Conservation (phyloP, 2,329 filamentous ascomycete species). For the Capronia epimyces region DNA sequence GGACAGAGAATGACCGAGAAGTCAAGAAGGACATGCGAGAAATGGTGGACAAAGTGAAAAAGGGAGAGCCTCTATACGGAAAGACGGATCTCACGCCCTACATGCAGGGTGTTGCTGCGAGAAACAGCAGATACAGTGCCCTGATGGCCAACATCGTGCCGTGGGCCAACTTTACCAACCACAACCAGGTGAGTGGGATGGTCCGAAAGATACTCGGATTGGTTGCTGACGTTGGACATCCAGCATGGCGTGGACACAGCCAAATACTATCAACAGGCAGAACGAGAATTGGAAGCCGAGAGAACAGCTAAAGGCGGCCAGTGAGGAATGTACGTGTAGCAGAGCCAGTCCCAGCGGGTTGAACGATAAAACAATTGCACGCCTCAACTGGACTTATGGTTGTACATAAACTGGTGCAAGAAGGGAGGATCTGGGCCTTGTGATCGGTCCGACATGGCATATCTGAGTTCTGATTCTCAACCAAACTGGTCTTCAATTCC, state of each 20-base stretch:
- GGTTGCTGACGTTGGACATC: constrained; percentile 21
- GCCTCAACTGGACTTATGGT: neutral
- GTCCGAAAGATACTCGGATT: neutral
- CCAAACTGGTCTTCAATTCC: neutral
- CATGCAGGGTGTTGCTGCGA: constrained; percentile 85
- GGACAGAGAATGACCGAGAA: constrained; percentile 85
- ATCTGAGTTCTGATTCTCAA: neutral
- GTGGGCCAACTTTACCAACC: constrained; percentile 99
- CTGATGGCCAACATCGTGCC: constrained; percentile 79
- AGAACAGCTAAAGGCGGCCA: constrained; percentile 15
- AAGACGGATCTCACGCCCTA: constrained; percentile 71
- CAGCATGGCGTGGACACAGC: constrained; percentile 95
- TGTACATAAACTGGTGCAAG: neutral
- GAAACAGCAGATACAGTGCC: constrained; percentile 87
- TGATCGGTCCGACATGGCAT: neutral
- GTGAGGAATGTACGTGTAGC: constrained; percentile 1
- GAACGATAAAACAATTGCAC: neutral
- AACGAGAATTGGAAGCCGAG: constrained; percentile 86
- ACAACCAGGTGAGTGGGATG: constrained; percentile 56
- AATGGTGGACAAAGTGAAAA: constrained; percentile 96
- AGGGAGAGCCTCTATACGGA: constrained; percentile 83
- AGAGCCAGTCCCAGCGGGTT: neutral
- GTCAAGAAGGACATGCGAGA: constrained; percentile 95
- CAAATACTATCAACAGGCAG: constrained; percentile 95
- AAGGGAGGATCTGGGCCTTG: neutral